These are phyloP conservation scores for Athelia sp. DNA, from an alignment of 1,284 basidiomycete species.

Conservation along the genomic window DNA sequence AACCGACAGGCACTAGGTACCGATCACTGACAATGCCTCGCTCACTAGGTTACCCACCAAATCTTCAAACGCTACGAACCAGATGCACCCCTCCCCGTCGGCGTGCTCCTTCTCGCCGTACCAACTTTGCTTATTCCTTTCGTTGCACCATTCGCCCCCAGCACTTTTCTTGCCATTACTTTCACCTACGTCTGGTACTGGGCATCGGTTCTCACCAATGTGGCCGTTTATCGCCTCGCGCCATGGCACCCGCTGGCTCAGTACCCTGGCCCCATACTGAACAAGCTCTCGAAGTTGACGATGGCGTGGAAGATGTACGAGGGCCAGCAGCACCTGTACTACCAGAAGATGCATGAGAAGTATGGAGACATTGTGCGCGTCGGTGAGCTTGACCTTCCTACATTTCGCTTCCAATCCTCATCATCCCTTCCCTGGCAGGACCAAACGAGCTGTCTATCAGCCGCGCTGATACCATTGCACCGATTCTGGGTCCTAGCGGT, in stretches of 20 bases:
- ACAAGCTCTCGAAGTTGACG: slow-evolving; percentile 14
- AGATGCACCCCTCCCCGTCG: background rate
- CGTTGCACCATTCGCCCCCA: background rate
- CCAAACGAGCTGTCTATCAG: slow-evolving; percentile 31
- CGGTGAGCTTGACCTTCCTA: slow-evolving; percentile 4
- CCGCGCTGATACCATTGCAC: slow-evolving; percentile 21
- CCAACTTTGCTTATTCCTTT: background rate
- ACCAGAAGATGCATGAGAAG: slow-evolving; percentile 14
- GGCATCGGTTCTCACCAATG: background rate
- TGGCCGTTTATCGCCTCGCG: slow-evolving; percentile 16
- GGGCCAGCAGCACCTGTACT: slow-evolving; percentile 17
- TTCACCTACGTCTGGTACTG: background rate
- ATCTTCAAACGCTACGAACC: slow-evolving; percentile 3
- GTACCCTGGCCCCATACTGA: slow-evolving; percentile 17
- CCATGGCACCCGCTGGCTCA: slow-evolving; percentile 19
- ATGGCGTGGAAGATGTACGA: slow-evolving; percentile 11
- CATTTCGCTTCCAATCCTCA: background rate
- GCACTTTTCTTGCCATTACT: background rate
- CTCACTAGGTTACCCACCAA: background rate
- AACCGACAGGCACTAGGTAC: too few species aligned
- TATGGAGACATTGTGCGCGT: slow-evolving; percentile 20
- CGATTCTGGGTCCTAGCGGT: slow-evolving; percentile 23
- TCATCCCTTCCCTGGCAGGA: slow-evolving; percentile 13
- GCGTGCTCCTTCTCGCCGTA: background rate
- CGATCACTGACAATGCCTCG: background rate